Evolutionary conservation across 371 early-diverging fungal genomes (phyloP).

Genomic region (Mucor mucedo): DNA sequence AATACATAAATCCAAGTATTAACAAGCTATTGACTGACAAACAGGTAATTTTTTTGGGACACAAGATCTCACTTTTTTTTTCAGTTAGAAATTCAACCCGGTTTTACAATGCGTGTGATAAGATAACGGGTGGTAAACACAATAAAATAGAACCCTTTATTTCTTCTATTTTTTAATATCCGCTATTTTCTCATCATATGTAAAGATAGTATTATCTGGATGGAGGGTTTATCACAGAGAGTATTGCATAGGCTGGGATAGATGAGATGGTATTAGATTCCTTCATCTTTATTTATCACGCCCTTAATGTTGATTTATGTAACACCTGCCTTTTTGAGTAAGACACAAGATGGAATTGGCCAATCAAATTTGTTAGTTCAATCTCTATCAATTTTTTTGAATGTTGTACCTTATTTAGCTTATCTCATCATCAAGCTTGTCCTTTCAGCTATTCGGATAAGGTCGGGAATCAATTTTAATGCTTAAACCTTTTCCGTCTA

Average conservation of each 20-base stretch:
- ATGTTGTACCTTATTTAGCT: constrained; percentile 20
- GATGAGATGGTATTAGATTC: not conserved
- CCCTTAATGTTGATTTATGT: not conserved
- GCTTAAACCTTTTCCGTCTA: constrained; percentile 1
- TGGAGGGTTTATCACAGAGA: no score
- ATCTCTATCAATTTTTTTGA: constrained; percentile 23
- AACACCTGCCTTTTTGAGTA: constrained; percentile 11
- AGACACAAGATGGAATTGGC: constrained; percentile 17
- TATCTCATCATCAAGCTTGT: constrained; percentile 16
- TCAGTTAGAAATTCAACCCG: constrained; percentile 5
- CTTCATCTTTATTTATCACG: constrained; percentile 2
- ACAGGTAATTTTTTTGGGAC: constrained; percentile 1
- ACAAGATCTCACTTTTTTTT: constrained; percentile 19
- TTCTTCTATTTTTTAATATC: not conserved
- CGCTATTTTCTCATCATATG: not conserved
- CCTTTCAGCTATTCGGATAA: constrained; percentile 21
- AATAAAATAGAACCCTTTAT: constrained; percentile 1
- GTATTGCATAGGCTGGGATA: not conserved
- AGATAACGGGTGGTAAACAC: constrained; percentile 28
- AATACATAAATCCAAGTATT: not conserved
- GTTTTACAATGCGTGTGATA: constrained; percentile 15
- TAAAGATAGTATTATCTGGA: not conserved
- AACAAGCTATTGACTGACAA: constrained; percentile 3
- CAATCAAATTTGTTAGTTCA: constrained; percentile 14
- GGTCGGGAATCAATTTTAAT: constrained; percentile 16